A percentile compares a stretch with the other conserved stretches of the same genome.
Conservation (phyloP, 1,139 yeast species). For the Geotrichum fermentans region DNA sequence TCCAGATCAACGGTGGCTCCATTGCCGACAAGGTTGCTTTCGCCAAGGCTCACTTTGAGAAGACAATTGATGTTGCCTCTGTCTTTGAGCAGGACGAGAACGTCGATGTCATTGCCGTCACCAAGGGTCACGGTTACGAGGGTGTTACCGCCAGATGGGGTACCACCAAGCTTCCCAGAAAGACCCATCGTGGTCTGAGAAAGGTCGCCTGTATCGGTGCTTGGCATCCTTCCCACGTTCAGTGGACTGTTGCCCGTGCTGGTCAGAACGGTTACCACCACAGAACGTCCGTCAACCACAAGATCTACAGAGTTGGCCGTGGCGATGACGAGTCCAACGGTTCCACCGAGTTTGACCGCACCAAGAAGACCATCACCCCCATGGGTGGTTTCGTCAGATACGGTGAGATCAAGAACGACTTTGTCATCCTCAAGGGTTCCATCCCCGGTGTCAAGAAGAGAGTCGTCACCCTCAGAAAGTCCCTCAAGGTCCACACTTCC, state of each 20-base stretch:
- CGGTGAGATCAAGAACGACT: constrained; percentile 97
- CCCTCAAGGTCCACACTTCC: constrained; percentile 95
- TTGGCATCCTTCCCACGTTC: constrained; percentile 99
- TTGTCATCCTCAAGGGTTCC: constrained; percentile 95
- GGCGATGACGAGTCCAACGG: constrained; percentile 92
- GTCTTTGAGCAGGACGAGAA: constrained; percentile 98
- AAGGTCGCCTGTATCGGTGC: constrained; percentile 99
- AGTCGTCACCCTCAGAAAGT: constrained; percentile 97
- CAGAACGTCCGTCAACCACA: constrained; percentile 99
- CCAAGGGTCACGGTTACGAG: constrained; percentile 99
- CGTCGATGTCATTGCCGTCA: constrained; percentile 97
- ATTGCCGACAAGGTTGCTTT: constrained; percentile 94
- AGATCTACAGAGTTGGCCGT: constrained; percentile 98
- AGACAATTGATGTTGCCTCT: constrained; percentile 91
- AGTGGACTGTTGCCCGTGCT: constrained; percentile 99
- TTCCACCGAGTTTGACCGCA: constrained; percentile 97
- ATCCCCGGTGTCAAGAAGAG: constrained; percentile 99
- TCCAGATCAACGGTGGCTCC: constrained; percentile 99
- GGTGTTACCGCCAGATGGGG: constrained; percentile 99
- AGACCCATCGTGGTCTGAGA: constrained; percentile 99
- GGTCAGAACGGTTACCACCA: constrained; percentile 99
- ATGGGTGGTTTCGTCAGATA: constrained; percentile 99
- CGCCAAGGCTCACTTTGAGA: constrained; percentile 99
- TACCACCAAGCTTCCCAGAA: constrained; percentile 99
- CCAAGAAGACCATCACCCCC: constrained; percentile 99